These are phyloP conservation scores for Kodamaea arcana DNA, from an alignment of 1,139 yeast species.

Conservation along the genomic window DNA sequence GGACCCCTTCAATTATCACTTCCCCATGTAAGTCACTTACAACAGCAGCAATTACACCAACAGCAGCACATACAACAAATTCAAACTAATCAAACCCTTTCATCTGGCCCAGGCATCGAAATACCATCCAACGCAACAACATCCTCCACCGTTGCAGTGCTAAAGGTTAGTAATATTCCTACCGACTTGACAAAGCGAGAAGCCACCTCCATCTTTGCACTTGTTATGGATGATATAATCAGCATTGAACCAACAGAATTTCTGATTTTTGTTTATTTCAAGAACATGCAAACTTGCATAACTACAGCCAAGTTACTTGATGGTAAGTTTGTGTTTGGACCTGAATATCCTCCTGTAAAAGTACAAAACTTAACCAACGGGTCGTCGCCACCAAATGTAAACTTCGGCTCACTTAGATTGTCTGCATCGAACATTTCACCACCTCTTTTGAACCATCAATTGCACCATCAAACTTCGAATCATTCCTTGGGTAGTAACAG, in stretches of 20 bases:
- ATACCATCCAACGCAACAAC: slow-evolving; percentile 7
- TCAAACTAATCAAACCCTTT: not conserved
- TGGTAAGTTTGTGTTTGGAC: slow-evolving; percentile 62
- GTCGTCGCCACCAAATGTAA: slow-evolving; percentile 10
- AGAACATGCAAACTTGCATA: slow-evolving; percentile 59
- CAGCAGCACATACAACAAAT: slow-evolving; percentile 6
- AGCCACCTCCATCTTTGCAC: slow-evolving; percentile 69
- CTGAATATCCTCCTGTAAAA: slow-evolving; percentile 47
- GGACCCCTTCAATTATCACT: not conserved
- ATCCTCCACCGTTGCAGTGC: slow-evolving; percentile 12
- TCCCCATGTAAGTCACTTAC: slow-evolving; percentile 6
- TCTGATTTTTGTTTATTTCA: slow-evolving; percentile 60
- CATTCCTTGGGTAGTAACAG: slow-evolving; percentile 4
- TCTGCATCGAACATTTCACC: slow-evolving; percentile 28
- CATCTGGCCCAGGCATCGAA: slow-evolving; percentile 5
- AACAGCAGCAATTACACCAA: slow-evolving; percentile 10
- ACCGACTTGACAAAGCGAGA: slow-evolving; percentile 71
- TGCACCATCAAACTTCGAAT: slow-evolving; percentile 11
- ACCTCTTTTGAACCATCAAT: slow-evolving; percentile 19
- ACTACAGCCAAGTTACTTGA: slow-evolving; percentile 70
- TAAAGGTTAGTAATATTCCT: slow-evolving; percentile 62
- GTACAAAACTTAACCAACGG: slow-evolving; percentile 27
- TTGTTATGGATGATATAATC: slow-evolving; percentile 67
- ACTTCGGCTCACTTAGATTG: slow-evolving; percentile 27
- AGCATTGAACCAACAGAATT: slow-evolving; percentile 54